A percentile compares a stretch with the other conserved stretches of the same genome.
phyloP scores from a whole-genome alignment of 1,139 yeast species.

The Sugiyamaella novakii region DNA sequence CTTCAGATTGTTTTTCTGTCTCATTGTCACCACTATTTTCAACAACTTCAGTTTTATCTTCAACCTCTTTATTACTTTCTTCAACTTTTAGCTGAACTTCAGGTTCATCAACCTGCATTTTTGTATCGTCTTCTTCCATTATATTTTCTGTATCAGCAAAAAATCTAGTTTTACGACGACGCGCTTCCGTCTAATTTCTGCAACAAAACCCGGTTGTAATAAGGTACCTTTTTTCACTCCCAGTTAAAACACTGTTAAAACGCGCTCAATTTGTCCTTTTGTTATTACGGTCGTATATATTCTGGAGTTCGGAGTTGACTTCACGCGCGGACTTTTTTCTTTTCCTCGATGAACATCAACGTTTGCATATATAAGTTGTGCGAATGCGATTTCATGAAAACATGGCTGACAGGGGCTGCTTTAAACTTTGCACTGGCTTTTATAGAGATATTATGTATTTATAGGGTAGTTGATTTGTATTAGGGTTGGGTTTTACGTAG shows the following conservation, averaged over 20 bases:
- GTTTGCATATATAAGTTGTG: constrained; percentile 10
- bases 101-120: constrained; percentile 18
- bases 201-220: neutral
- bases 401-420: constrained; percentile 2
- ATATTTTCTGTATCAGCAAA: too few relatives aligned
- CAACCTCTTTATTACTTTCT: neutral
- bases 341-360: constrained; percentile 2
- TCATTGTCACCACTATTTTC: neutral
- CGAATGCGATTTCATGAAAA: constrained; percentile 3
- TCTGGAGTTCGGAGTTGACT: too few relatives aligned
- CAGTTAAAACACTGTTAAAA: neutral
- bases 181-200: neutral
- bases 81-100: neutral
- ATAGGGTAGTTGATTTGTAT: too few relatives aligned
- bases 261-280: neutral
- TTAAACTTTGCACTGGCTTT: neutral
- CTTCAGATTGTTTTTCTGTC: too few relatives aligned
- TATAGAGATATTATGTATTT: neutral
- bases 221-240: too few relatives aligned
- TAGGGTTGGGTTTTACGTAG: too few relatives aligned
- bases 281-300: too few relatives aligned
- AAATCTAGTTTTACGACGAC: neutral
- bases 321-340: constrained; percentile 4
- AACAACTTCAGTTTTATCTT: neutral
- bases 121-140: constrained; percentile 15